Conservation (phyloP, 108 stramenopile species). For the Nannochloropsis gaditana region DNA sequence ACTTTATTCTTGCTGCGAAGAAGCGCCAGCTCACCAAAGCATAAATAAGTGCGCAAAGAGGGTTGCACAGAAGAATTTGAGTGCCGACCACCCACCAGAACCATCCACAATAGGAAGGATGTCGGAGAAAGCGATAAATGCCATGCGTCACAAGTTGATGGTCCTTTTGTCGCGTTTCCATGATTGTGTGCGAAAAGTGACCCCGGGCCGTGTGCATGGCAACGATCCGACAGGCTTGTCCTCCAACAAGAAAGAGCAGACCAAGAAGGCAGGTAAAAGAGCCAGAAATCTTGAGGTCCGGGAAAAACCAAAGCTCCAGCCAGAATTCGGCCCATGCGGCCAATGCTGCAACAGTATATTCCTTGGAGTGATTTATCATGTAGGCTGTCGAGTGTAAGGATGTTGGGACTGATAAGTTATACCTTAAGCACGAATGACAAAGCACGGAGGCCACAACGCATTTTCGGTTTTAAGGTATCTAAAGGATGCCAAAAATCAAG, state of each 20-base stretch:
- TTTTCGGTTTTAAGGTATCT: no score
- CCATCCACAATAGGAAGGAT: conserved; percentile 91
- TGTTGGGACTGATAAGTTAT: background rate
- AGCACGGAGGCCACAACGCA: no score
- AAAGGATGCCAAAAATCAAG: no score
- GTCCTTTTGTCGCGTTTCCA: conserved; percentile 57
- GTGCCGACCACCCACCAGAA: conserved; percentile 89
- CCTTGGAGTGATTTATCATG: conserved; percentile 79
- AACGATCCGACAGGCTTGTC: conserved; percentile 69
- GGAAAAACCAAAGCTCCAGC: conserved; percentile 62
- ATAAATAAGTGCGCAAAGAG: conserved; percentile 60
- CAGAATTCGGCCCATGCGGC: conserved; percentile 75
- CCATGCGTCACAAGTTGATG: conserved; percentile 81
- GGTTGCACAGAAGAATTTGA: conserved; percentile 76
- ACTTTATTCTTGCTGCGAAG: conserved; percentile 75
- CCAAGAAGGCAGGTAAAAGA: conserved; percentile 25
- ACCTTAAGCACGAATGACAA: no score
- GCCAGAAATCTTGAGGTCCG: conserved; percentile 23
- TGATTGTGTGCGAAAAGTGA: conserved; percentile 91
- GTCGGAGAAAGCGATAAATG: conserved; percentile 77
- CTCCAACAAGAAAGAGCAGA: conserved; percentile 61
- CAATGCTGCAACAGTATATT: conserved; percentile 79
- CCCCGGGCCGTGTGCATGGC: conserved; percentile 85
- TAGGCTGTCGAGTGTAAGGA: conserved; percentile 57
- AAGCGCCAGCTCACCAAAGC: conserved; percentile 71